Evolutionary conservation across 164 flowering plant genomes (phyloP).

Genomic region (Paratinospora sagittata): DNA sequence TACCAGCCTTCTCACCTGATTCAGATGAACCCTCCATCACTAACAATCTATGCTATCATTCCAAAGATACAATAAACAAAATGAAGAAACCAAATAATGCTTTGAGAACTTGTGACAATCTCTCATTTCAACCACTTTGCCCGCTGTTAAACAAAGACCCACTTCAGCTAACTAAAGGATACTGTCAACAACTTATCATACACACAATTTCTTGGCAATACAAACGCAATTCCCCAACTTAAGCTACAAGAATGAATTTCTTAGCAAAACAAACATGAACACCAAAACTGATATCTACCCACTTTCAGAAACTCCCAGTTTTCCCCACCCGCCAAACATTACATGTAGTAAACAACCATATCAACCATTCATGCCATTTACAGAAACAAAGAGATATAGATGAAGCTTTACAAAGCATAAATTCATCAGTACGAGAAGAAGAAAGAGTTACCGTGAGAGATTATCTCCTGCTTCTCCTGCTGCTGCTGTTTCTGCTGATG

Average conservation of each 20-base stretch:
- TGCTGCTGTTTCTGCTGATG: background rate
- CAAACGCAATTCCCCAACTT: no score
- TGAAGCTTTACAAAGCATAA: slow-evolving; percentile 6
- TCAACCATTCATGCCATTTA: background rate
- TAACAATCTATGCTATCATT: slow-evolving; percentile 34
- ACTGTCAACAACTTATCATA: background rate
- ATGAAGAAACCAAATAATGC: slow-evolving; percentile 19
- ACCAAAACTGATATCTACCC: background rate
- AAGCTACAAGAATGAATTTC: no score
- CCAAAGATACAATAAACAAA: slow-evolving; percentile 17
- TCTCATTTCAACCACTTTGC: slow-evolving; percentile 17
- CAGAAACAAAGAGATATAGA: slow-evolving; percentile 6
- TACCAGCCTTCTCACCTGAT: slow-evolving; percentile 50
- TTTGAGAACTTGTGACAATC: slow-evolving; percentile 17
- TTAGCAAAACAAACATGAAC: no score
- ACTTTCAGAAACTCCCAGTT: background rate
- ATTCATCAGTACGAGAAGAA: slow-evolving; percentile 5
- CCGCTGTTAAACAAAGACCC: slow-evolving; percentile 27
- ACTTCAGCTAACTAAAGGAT: slow-evolving; percentile 6
- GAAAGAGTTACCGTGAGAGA: slow-evolving; percentile 20
- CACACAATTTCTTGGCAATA: no score
- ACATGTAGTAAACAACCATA: background rate
- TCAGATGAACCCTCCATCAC: slow-evolving; percentile 78
- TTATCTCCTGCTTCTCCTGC: slow-evolving; percentile 15
- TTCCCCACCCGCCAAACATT: no score